Conservation (phyloP, 768 basidiomycete species). For the Boletus rubescentipes region DNA sequence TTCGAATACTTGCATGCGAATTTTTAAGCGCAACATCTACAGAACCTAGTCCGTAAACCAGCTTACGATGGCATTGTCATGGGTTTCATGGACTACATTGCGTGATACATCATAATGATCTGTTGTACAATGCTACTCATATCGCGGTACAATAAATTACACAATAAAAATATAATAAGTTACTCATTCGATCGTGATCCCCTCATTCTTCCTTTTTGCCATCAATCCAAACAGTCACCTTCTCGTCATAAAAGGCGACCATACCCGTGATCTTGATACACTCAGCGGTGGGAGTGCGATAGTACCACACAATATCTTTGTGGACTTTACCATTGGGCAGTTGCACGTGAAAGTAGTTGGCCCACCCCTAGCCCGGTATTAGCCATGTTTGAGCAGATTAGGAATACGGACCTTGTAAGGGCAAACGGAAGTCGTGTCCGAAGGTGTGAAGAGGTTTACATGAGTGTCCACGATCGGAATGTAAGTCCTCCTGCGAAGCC, state of each 20-base stretch:
- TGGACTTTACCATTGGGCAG: conserved; percentile 43
- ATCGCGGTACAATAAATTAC: neutral
- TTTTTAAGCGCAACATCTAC: neutral
- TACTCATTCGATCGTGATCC: conserved; percentile 12
- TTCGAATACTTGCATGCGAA: neutral
- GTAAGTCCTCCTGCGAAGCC: conserved; percentile 56
- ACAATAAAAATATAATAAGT: neutral
- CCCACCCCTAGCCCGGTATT: conserved; percentile 48
- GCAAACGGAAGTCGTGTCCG: conserved; percentile 48
- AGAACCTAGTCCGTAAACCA: conserved; percentile 18
- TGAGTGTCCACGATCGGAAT: conserved; percentile 57
- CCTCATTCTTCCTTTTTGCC: conserved; percentile 47
- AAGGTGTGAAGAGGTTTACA: conserved; percentile 48
- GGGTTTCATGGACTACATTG: conserved; percentile 6
- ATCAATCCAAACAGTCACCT: conserved; percentile 64
- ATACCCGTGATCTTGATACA: conserved; percentile 47
- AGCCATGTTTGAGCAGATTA: neutral
- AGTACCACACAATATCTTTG: conserved; percentile 64
- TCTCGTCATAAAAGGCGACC: conserved; percentile 65
- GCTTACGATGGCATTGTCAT: conserved; percentile 13
- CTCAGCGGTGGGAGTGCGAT: conserved; percentile 52
- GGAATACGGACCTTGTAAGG: conserved; percentile 57
- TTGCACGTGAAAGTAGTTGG: conserved; percentile 55
- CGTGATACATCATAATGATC: neutral
- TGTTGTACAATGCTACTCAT: conserved; percentile 4